Percentiles rank a stretch among this genome's conserved stretches.
These are phyloP conservation scores for Rhodotorula sp. DNA, from an alignment of 1,284 basidiomycete genomes.

Conservation along the genomic window DNA sequence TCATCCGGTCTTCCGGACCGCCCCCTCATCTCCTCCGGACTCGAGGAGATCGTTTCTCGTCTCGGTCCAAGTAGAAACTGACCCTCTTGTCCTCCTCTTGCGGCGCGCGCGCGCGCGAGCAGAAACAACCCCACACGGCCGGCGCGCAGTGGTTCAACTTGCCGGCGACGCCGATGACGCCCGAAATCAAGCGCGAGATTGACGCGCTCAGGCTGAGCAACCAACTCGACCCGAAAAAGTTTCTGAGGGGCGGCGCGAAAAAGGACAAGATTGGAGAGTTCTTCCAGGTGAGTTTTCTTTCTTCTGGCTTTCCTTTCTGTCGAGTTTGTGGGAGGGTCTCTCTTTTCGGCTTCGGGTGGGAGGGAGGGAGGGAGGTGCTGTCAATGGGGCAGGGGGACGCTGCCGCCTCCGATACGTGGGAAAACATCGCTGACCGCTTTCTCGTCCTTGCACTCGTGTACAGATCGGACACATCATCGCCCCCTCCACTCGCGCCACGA, in stretches of 20 bases:
- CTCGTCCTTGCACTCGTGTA: background rate
- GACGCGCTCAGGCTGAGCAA: conserved; percentile 88
- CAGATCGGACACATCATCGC: conserved; percentile 87
- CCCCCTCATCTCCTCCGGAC: background rate
- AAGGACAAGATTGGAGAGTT: conserved; percentile 69
- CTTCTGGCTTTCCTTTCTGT: conserved; percentile 18
- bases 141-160: conserved; percentile 89
- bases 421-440: too few species aligned
- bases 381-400: too few species aligned
- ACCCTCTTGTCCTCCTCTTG: too few species aligned
- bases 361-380: too few species aligned
- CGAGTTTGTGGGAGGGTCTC: conserved; percentile 22
- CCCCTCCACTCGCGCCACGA: conserved; percentile 69
- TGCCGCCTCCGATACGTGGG: too few species aligned
- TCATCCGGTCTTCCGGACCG: background rate
- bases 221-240: conserved; percentile 92
- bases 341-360: too few species aligned
- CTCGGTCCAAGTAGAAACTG: too few species aligned
- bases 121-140: conserved; percentile 56
- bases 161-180: conserved; percentile 72
- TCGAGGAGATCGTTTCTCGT: too few species aligned
- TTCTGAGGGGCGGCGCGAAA: conserved; percentile 83
- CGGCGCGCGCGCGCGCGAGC: background rate
- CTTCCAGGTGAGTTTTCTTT: conserved; percentile 68
- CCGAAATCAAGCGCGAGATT: conserved; percentile 83